Base-by-base conservation (phyloP, 495 filamentous ascomycete genomes). In the Aspergillus bertholletiae region DNA sequence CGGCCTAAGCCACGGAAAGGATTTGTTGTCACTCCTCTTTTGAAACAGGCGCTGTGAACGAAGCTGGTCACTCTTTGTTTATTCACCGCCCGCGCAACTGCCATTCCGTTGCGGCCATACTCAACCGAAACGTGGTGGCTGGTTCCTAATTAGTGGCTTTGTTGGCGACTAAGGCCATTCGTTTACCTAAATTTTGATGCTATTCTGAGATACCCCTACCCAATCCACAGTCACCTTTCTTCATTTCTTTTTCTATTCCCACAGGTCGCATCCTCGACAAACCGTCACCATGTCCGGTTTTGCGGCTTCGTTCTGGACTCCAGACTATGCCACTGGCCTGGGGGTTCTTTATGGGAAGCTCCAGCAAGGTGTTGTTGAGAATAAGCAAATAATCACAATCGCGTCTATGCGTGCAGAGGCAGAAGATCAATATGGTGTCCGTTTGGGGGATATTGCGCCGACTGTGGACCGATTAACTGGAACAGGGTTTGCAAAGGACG, bases 281-380 rank as follows among this genome's bases (percentile, higher is more conserved):
- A 30, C 23, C 35, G 52, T 60, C 56, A 78, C 54, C 64, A 93
- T 93, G 90, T 87, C 88, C 58, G 83, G 88, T 37, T 97, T 97
- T 73, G 84, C 90, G 56, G 90, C 93, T 74, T 95, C 92, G 6
- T 96, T 97, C 73, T 97, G 92, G 92, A 92, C 91, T 54, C 83
- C 83, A 60, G 92, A 97, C 76, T 96, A 96, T 73, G 89, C 92
- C 59, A 87, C 87, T 72, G 92, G 94, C 32, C 83, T 99, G 53
- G 94, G 92, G 37, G 92, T 99, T 40, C 83, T 99, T 55, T 99
- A 97, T 64, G 88, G 84, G 64, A 99, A 99, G 75, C 85, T 99
- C 43, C 92, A 97, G 72, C 94, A 99, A 67, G 95, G 94, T 49
- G 86, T 91, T 39, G 82, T 91, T 64, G 95, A 97, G 73, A 96